Percentiles rank a stretch among this genome's conserved stretches.
These are phyloP conservation scores for Globisporangium paddicum DNA, from an alignment of 352 stramenopile genomes.

Conservation along the genomic window DNA sequence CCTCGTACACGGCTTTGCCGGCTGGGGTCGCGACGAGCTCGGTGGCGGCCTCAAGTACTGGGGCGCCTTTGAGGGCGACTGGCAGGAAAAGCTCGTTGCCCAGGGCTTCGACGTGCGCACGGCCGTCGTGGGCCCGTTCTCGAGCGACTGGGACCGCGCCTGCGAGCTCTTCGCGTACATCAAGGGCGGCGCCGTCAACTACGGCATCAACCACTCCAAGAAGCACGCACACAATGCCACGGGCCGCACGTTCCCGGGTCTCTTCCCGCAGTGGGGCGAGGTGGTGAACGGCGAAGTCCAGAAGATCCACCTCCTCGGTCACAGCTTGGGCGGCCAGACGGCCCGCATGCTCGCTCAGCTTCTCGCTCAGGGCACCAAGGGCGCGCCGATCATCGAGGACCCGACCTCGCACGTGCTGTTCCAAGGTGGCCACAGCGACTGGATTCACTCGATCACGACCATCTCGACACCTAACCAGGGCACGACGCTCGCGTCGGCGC, in stretches of 20 bases:
- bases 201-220: slow-evolving; percentile 30
- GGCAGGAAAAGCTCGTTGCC: slow-evolving; percentile 22
- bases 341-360: slow-evolving; percentile 37
- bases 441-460: slow-evolving; percentile 33
- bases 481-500: slow-evolving; percentile 17
- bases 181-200: slow-evolving; percentile 36
- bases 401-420: slow-evolving; percentile 19
- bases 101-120: slow-evolving; percentile 29
- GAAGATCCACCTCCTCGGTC: slow-evolving; percentile 35
- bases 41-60: slow-evolving; percentile 31
- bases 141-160: slow-evolving; percentile 45
- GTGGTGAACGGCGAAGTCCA: slow-evolving; percentile 28
- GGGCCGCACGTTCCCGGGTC: slow-evolving; percentile 24
- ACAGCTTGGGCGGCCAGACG: slow-evolving; percentile 40
- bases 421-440: slow-evolving; percentile 17
- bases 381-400: slow-evolving; percentile 23
- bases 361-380: slow-evolving; percentile 26
- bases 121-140: slow-evolving; percentile 26
- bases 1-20: slow-evolving; percentile 32
- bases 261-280: slow-evolving; percentile 35
- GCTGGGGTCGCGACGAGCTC: slow-evolving; percentile 30
- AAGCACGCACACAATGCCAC: slow-evolving; percentile 22
- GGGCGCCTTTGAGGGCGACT: slow-evolving; percentile 31
- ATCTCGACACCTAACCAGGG: slow-evolving; percentile 22
- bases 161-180: slow-evolving; percentile 48